These are phyloP conservation scores for Colletotrichum sp. DNA, from an alignment of 2,329 filamentous ascomycete genomes.

Conservation along the genomic window DNA sequence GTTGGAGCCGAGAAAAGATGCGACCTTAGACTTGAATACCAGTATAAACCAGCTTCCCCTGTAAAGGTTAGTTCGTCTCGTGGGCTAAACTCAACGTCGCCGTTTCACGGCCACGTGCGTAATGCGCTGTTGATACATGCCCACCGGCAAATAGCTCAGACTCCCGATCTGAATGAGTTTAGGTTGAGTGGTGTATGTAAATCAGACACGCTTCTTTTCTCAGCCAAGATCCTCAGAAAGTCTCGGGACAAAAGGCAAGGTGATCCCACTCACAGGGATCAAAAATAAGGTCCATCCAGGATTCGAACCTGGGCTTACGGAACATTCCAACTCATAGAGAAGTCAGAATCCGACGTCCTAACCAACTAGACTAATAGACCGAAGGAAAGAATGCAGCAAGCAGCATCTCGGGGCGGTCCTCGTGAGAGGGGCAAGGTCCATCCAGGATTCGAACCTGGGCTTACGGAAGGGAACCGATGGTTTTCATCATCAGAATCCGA, in stretches of 20 bases:
- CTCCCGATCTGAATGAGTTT: not conserved
- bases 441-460: slow-evolving; percentile 22
- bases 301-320: slow-evolving; percentile 18
- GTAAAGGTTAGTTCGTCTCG: not conserved
- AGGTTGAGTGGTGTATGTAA: not conserved
- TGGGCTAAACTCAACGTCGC: not conserved
- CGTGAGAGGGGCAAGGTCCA: not conserved
- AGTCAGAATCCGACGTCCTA: slow-evolving; percentile 16
- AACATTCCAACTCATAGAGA: not conserved
- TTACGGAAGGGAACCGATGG: not conserved
- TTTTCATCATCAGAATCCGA: slow-evolving; percentile 16
- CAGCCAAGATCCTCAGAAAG: not conserved
- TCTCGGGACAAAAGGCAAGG: not conserved
- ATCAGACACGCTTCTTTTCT: not conserved
- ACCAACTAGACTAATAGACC: slow-evolving; percentile 22
- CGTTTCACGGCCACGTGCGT: not conserved
- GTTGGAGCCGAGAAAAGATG: not conserved
- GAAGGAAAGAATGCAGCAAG: not conserved
- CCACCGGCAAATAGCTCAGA: not conserved
- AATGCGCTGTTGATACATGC: not conserved
- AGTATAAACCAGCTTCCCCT: not conserved
- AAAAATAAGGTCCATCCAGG: slow-evolving; percentile 11
- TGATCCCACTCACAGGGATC: not conserved
- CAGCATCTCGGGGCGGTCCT: not conserved
- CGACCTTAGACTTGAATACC: not conserved